A percentile compares a stretch with the other conserved stretches of the same genome.
Evolutionary conservation across 1,139 yeast species (phyloP).

Genomic region (Diutina mesorugosa): DNA sequence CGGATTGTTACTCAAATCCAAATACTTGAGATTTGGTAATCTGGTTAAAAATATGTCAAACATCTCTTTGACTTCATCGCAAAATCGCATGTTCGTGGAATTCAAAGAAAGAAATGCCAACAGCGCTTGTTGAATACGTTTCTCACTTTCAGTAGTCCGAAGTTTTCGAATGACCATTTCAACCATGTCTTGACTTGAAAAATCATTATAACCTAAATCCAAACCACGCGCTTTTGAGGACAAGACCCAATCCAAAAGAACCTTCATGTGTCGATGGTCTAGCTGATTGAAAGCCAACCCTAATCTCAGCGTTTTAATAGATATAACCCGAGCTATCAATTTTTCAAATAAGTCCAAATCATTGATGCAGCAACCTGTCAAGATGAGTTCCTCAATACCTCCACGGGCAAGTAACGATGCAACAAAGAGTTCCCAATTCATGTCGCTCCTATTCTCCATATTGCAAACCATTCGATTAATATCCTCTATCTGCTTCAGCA

Average conservation of each 20-base stretch:
- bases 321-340: constrained; percentile 42
- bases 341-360: constrained; percentile 41
- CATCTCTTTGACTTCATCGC: constrained; percentile 18
- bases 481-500: constrained; percentile 13
- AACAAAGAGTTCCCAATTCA: constrained; percentile 65
- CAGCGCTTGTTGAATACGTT: constrained; percentile 11
- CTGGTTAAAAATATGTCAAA: constrained; percentile 19
- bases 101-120: constrained; percentile 37
- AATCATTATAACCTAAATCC: constrained; percentile 63
- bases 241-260: constrained; percentile 33
- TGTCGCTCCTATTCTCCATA: constrained; percentile 47
- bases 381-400: constrained; percentile 59
- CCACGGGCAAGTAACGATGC: constrained; percentile 58
- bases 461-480: constrained; percentile 46
- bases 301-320: constrained; percentile 36
- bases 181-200: constrained; percentile 23
- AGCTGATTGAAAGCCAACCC: constrained; percentile 63
- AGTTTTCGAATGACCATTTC: constrained; percentile 14
- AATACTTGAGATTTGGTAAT: constrained; percentile 43
- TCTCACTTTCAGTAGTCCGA: constrained; percentile 11
- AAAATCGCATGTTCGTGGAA: constrained; percentile 30
- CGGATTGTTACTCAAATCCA: constrained; percentile 59
- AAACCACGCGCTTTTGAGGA: constrained; percentile 34
- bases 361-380: constrained; percentile 61
- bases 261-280: constrained; percentile 33